Evolutionary conservation across 2,329 filamentous ascomycete species (phyloP), one percentile per base, ranked within the genome.

Genomic region (Pseudopyrenochaeta lycopersici): DNA sequence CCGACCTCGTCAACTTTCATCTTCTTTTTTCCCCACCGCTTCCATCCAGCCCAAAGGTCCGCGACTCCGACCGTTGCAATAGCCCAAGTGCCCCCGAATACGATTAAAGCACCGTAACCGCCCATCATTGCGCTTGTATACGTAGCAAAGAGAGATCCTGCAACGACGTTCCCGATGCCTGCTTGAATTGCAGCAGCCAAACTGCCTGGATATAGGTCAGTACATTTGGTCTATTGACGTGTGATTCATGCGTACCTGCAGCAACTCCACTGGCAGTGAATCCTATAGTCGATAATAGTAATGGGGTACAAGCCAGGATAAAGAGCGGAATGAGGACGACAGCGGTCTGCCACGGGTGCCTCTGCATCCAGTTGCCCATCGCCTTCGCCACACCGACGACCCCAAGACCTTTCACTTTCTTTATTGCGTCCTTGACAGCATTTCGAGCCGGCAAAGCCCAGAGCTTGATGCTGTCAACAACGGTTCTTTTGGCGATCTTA

Each of bases 41-140:
- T 36, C 33, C 33, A 36, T 3, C n/a, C n/a, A n/a, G n/a, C n/a
- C n/a, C n/a, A n/a, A n/a, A n/a, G n/a, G n/a, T n/a, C n/a, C n/a
- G n/a, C n/a, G n/a, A n/a, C n/a, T n/a, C n/a, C n/a, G n/a, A n/a
- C n/a, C n/a, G n/a, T n/a, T n/a, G n/a, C n/a, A n/a, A n/a, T n/a
- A n/a, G 15, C 17, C 47, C 47, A 54, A 11, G 52, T 35, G 6
- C 46, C 18, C 11, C 52, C 58, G 12, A 60, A 32, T 1, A 69
- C 54, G n/a, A 63, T 46, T 2, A 23, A 7, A 4, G 41, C 46
- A 2, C 65, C 65, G 32, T 46, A 65, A 0, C 70, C 70, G 5
- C 52, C 64, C 66, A 69, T 73, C 3, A 46, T 60, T 0, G 68
- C 70, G 30, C 67, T 71, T 2, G 62, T 63, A 3, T 66, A 47